Evolutionary conservation across 306 rosid genomes (phyloP).

Genomic region (Citrullus amarus): DNA sequence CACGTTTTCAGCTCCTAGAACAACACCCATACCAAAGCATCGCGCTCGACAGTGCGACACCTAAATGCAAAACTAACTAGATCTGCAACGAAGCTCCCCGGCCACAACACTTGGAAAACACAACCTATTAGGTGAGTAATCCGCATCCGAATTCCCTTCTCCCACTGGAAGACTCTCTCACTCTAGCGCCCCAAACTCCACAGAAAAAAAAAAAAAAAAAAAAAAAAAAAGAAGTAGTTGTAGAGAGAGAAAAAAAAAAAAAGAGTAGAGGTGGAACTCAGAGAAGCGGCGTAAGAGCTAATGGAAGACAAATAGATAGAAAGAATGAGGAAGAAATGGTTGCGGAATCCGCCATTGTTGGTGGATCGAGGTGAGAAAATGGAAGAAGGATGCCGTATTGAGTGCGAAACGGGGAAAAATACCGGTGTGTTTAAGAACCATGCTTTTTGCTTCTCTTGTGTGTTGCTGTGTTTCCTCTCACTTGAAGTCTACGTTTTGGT

Average conservation of each 20-base stretch:
- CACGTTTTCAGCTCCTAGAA: constrained; percentile 14
- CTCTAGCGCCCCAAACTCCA: constrained; percentile 14
- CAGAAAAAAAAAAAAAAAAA: background rate
- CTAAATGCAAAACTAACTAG: constrained; percentile 15
- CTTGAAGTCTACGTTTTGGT: constrained; percentile 40
- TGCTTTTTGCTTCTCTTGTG: background rate
- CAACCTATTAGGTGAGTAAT: background rate
- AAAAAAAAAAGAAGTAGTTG: background rate
- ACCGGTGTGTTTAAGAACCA: constrained; percentile 6
- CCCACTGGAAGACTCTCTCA: background rate
- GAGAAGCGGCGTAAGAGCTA: background rate
- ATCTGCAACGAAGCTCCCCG: constrained; percentile 20
- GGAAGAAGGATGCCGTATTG: constrained; percentile 7
- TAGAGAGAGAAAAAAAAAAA: background rate
- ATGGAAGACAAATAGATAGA: background rate
- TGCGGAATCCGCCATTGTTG: background rate
- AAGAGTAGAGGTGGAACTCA: constrained; percentile 1
- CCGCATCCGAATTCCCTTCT: background rate
- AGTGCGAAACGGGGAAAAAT: constrained; percentile 33
- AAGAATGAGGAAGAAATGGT: background rate
- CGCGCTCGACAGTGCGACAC: constrained; percentile 5
- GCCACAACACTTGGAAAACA: background rate
- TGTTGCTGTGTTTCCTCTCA: constrained; percentile 20
- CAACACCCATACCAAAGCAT: constrained; percentile 16
- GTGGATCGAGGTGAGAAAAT: background rate